Conservation (phyloP, 225 moss, liverwort and hornwort species). For the Straminergon stramineum region DNA sequence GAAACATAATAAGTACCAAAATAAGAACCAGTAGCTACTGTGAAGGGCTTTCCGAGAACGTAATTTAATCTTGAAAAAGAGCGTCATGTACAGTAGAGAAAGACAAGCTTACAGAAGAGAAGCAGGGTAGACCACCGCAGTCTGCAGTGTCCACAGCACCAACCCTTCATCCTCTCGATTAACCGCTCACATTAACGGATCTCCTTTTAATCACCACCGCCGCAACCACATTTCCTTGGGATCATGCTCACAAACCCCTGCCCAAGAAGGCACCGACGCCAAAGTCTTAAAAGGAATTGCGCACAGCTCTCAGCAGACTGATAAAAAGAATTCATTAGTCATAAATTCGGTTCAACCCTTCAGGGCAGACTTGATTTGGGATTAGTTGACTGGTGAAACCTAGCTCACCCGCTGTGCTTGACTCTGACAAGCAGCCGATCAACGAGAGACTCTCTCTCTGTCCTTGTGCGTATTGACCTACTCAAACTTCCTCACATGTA, state of each 20-base stretch:
- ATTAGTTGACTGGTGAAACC: not conserved
- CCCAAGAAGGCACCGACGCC: not conserved
- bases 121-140: conserved; percentile 15
- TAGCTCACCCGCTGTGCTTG: not conserved
- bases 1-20: not conserved
- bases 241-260: not conserved
- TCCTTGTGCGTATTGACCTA: not conserved
- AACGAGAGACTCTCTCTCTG: not conserved
- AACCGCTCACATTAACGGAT: not conserved
- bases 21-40: not conserved
- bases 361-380: not conserved
- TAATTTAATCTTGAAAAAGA: not conserved
- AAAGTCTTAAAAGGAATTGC: not conserved
- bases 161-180: conserved; percentile 32
- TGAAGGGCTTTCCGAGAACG: not conserved
- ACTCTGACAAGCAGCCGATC: not conserved
- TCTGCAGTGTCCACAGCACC: conserved; percentile 20
- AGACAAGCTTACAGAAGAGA: conserved; percentile 25
- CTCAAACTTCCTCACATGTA: not conserved
- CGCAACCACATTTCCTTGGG: not conserved
- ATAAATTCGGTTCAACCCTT: not conserved
- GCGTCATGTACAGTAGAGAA: not conserved
- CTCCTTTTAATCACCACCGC: not conserved
- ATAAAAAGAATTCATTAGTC: not conserved
- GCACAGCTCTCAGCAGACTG: not conserved